Base-by-base conservation (phyloP, 177 flowering plant species). In the Vitis hybrid region DNA sequence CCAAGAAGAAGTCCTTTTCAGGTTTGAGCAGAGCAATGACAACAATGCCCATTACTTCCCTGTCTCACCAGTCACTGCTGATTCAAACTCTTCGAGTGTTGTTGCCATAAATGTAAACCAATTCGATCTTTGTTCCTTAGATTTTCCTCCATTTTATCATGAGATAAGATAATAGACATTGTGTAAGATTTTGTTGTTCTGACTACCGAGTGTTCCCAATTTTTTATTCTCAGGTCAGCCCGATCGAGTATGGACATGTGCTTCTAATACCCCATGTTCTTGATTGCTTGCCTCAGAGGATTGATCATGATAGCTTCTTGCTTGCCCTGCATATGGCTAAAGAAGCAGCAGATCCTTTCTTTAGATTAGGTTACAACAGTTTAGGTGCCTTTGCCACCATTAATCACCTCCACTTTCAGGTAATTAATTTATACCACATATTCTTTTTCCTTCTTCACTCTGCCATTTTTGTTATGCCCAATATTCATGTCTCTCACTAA, bases 331-430 rank as follows among this genome's bases (percentile, higher is more conserved):
- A 82, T 67, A 77, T 89, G 87, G 89, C 90, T 58, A 57, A 31
- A 2, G 88, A 87, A 81, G 87, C 88, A 6, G 83, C 69, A 7
- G 73, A 82, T 69, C 90, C 90, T 2, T 87, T 62, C 76, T 88
- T 88, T 66, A 74, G 89, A 18, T 56, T 88, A 56, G 92, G 92
- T 44, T 88, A 88, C 79, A 88, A 88, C 75, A 88, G 92, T 75
- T 71, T 88, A 75, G 90, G 92, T 73, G 88, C 92, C 17, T 87
- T 88, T 77, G 92, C 92, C 55, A 88, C 90, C 60, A 84, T 88
- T 38, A 88, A 88, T 72, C 92, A 88, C 71, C 87, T 87, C 44
- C 90, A 88, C 64, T 88, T 88, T 70, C 86, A 84, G 80, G 90
- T 85, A 17, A 5, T 1, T 62, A 33, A 10, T 6, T n/a, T 11